Conservation (phyloP, 2,329 filamentous ascomycete species). For the Chaetomium globosum region DNA sequence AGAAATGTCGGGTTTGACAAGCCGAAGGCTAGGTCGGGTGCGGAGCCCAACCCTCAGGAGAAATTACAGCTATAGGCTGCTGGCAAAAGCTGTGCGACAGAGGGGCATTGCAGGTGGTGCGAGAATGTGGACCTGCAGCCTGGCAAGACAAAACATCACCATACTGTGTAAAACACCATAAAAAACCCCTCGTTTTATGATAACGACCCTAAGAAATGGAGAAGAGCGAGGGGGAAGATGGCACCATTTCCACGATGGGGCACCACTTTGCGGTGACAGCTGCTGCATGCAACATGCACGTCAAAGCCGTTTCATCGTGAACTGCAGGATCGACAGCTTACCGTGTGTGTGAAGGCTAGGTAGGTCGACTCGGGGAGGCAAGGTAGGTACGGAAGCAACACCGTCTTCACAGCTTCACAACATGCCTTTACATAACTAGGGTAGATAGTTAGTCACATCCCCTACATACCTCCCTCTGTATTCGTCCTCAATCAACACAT, state of each 20-base stretch:
- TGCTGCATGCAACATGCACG: constrained; percentile 4
- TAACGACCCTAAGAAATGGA: background rate
- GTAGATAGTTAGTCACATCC: too few relatives aligned
- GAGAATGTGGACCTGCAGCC: background rate
- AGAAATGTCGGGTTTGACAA: background rate
- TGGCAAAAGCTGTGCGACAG: background rate
- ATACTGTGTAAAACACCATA: background rate
- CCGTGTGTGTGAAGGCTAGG: background rate
- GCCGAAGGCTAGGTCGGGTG: background rate
- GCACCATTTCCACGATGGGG: background rate
- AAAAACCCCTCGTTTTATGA: background rate
- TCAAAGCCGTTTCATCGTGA: constrained; percentile 2
- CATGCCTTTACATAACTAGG: too few relatives aligned
- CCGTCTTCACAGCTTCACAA: background rate
- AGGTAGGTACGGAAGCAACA: background rate
- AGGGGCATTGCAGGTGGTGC: background rate
- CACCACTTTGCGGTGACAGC: background rate
- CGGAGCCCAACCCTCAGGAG: background rate
- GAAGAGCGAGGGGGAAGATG: background rate
- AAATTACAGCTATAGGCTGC: background rate
- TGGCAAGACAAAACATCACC: background rate
- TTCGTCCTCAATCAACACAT: background rate
- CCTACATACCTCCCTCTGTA: too few relatives aligned
- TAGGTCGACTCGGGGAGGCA: too few relatives aligned
- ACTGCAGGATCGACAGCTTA: constrained; percentile 2